phyloP scores from a whole-genome alignment of 2,329 filamentous ascomycete genomes.

The Elsinoe perseae region DNA sequence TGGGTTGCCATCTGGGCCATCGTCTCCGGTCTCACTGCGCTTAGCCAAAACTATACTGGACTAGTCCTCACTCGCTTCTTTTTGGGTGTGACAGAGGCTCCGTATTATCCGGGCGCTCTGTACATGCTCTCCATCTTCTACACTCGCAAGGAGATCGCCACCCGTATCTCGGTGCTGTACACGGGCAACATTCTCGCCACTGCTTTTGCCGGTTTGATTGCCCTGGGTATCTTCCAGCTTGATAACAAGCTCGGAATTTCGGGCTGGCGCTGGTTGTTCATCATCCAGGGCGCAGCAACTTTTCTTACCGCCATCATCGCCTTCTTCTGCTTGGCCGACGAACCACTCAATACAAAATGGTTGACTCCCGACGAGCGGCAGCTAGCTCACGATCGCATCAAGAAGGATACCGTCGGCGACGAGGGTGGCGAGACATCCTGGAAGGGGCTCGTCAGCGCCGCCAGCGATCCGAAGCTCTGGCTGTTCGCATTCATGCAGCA shows the following conservation, averaged over 20 bases:
- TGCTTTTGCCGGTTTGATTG: constrained; percentile 37
- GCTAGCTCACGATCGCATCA: constrained; percentile 42
- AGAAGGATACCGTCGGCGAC: constrained; percentile 46
- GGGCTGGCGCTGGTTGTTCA: constrained; percentile 38
- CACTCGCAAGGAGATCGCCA: constrained; percentile 28
- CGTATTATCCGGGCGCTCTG: constrained; percentile 34
- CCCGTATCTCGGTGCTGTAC: constrained; percentile 39
- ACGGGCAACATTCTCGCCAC: constrained; percentile 39
- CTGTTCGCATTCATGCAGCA: constrained; percentile 50
- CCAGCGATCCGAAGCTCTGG: constrained; percentile 45
- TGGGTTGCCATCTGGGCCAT: constrained; percentile 38
- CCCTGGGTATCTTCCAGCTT: constrained; percentile 27
- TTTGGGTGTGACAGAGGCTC: constrained; percentile 47
- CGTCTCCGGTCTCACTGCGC: constrained; percentile 22
- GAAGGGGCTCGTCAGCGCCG: constrained; percentile 45
- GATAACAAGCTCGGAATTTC: constrained; percentile 41
- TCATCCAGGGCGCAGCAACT: constrained; percentile 28
- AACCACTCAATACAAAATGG: constrained; percentile 8
- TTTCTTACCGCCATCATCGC: constrained; percentile 25
- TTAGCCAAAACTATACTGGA: constrained; percentile 23
- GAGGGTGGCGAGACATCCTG: constrained; percentile 37
- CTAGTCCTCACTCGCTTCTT: constrained; percentile 42
- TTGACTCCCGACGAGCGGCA: constrained; percentile 41
- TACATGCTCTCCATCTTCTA: constrained; percentile 40
- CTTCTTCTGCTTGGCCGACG: constrained; percentile 19